These are phyloP conservation scores for Exidia glandulosa DNA, from an alignment of 768 basidiomycete species.

Conservation along the genomic window DNA sequence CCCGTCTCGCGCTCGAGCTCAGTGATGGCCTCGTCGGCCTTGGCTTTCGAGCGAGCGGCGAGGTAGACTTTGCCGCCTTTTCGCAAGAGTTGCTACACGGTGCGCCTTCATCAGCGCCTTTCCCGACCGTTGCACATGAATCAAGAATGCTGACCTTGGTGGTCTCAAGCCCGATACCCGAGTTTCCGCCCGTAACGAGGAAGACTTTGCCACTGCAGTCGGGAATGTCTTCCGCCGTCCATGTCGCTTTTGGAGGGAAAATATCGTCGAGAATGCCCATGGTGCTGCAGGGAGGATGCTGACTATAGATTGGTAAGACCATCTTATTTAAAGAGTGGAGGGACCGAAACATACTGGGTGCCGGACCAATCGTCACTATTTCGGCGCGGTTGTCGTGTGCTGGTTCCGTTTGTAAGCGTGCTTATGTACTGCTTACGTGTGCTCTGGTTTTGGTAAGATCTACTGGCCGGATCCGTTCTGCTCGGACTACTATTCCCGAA, in stretches of 20 bases:
- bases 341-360: too few species aligned
- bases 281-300: too few species aligned
- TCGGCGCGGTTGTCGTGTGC: too few species aligned
- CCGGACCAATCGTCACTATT: too few species aligned
- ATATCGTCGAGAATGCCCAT: background rate
- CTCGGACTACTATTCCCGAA: too few species aligned
- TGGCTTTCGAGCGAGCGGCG: background rate
- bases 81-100: background rate
- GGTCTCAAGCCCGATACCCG: background rate
- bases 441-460: too few species aligned
- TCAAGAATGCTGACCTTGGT: background rate
- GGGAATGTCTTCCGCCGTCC: background rate
- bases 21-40: background rate
- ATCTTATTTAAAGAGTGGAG: too few species aligned
- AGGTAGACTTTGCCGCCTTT: conserved; percentile 1
- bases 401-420: too few species aligned
- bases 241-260: background rate
- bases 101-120: background rate
- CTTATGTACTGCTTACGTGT: too few species aligned
- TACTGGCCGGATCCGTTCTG: too few species aligned
- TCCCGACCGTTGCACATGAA: too few species aligned
- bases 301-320: too few species aligned
- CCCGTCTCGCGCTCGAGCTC: conserved; percentile 14
- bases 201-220: conserved; percentile 1
- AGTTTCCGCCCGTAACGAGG: background rate